Base-by-base conservation (phyloP, 225 moss, liverwort and hornwort genomes). In the Marchantia paleacea region DNA sequence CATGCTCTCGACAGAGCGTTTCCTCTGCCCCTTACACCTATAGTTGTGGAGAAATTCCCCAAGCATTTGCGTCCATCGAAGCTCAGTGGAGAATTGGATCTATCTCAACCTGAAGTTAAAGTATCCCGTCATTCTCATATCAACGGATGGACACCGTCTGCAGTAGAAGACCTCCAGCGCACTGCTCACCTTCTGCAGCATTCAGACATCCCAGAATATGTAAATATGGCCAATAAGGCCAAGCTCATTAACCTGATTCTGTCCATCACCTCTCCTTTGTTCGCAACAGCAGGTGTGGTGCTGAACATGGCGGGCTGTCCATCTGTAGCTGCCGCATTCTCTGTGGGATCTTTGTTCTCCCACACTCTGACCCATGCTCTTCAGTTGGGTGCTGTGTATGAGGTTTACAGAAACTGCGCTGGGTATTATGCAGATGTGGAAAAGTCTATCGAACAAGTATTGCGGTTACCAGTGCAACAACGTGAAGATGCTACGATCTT, bases 11-110 rank as follows among this genome's bases (percentile, higher is more conserved):
- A 90, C 73, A 51, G 55, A 53, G 86, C 89, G 12, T 90, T 90
- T 57, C 93, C 92, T 9, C 80, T 93, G 0, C 92, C 90, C 0
- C 78, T 92, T n/a, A 64, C 53, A 0, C 93, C 93, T 3, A 65
- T 73, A 31, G 89, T 81, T 0, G 73, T 89, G 4, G 86, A 85
- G 20, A 89, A 90, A 15, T 90, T 93, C 58, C 93, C 93, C 12
- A 73, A 78, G 64, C 22, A 67, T 28, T 86, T 90, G 53, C 26
- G 19, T 6, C 63, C 68, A 29, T 28, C 85, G 65, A 48, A 52
- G 2, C 28, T 82, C 39, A 77, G 66, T 3, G 1, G 58, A 0
- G 70, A 55, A 14, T 11, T 30, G 7, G 12, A 39, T 78, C 39
- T 39, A 39, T 2, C 39, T 39, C 39, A 5, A 39, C 39, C 39